Percentiles rank a stretch among this genome's conserved stretches.
These are phyloP conservation scores for Drosera spatulata DNA, from an alignment of 179 eudicot genomes.

Conservation along the genomic window DNA sequence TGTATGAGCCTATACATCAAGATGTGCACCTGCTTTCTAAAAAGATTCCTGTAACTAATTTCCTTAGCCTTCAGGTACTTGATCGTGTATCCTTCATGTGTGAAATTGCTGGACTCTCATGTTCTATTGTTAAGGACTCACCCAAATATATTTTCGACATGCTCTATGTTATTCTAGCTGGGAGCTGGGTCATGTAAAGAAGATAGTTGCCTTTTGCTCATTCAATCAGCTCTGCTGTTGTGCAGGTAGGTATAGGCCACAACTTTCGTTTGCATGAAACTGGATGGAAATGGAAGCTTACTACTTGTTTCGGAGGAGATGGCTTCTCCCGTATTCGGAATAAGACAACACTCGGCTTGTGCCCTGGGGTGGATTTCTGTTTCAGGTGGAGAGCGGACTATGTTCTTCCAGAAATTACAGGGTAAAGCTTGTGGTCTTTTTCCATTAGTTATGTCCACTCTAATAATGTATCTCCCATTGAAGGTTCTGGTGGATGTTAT, in stretches of 20 bases:
- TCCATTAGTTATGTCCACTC: too few relatives aligned
- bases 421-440: slow-evolving; percentile 28
- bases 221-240: neutral
- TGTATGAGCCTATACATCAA: slow-evolving; percentile 62
- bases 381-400: slow-evolving; percentile 96
- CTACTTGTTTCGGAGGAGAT: slow-evolving; percentile 77
- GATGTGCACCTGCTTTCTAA: slow-evolving; percentile 76
- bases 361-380: slow-evolving; percentile 81
- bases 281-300: slow-evolving; percentile 92
- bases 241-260: slow-evolving; percentile 83
- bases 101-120: neutral
- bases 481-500: too few relatives aligned
- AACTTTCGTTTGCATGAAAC: slow-evolving; percentile 56
- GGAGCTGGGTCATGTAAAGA: too few relatives aligned
- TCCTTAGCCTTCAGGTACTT: slow-evolving; percentile 72
- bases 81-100: neutral
- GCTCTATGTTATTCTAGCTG: neutral
- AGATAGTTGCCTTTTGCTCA: too few relatives aligned
- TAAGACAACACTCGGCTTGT: slow-evolving; percentile 72
- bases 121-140: too few relatives aligned
- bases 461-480: too few relatives aligned
- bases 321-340: slow-evolving; percentile 71
- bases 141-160: neutral
- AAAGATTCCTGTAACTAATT: slow-evolving; percentile 79
- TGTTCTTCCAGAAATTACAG: slow-evolving; percentile 86